Evolutionary conservation across 2,329 filamentous ascomycete genomes (phyloP).

Genomic region (Domatiomyces globalis): DNA sequence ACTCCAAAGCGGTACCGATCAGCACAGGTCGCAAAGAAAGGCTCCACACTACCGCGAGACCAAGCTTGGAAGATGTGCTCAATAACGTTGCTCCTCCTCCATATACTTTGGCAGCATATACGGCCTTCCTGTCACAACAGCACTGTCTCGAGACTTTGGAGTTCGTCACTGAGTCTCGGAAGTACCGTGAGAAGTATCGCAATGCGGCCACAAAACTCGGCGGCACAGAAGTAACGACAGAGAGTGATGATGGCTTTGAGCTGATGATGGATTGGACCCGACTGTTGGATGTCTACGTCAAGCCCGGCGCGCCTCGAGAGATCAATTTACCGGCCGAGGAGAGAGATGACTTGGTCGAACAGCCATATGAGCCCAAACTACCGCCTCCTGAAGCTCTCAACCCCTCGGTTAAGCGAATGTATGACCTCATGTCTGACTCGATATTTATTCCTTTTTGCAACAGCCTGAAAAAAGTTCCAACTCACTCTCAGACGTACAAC

Average conservation of each 20-base stretch:
- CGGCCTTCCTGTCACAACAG: conserved; percentile 91
- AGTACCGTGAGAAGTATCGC: conserved; percentile 58
- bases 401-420: conserved; percentile 72
- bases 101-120: conserved; percentile 84
- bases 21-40: conserved; percentile 29
- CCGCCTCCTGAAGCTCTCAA: conserved; percentile 69
- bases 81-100: conserved; percentile 73
- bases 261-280: conserved; percentile 74
- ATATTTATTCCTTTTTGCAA: conserved; percentile 87
- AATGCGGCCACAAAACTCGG: conserved; percentile 39
- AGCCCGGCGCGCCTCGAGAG: conserved; percentile 69
- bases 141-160: conserved; percentile 93
- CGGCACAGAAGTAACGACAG: conserved; percentile 34
- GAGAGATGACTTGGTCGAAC: conserved; percentile 60
- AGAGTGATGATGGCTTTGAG: conserved; percentile 49
- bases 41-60: conserved; percentile 39
- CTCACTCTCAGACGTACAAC: conserved; percentile 30
- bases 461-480: conserved; percentile 39
- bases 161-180: conserved; percentile 85
- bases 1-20: conserved; percentile 28
- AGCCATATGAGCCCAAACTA: conserved; percentile 42
- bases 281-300: conserved; percentile 78
- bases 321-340: conserved; percentile 82
- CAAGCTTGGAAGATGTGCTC: conserved; percentile 74
- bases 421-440: conserved; percentile 95